Percentiles rank a stretch among this genome's conserved stretches.
These are phyloP conservation scores for Ilyonectria robusta DNA, from an alignment of 2,329 filamentous ascomycete species.

Conservation along the genomic window DNA sequence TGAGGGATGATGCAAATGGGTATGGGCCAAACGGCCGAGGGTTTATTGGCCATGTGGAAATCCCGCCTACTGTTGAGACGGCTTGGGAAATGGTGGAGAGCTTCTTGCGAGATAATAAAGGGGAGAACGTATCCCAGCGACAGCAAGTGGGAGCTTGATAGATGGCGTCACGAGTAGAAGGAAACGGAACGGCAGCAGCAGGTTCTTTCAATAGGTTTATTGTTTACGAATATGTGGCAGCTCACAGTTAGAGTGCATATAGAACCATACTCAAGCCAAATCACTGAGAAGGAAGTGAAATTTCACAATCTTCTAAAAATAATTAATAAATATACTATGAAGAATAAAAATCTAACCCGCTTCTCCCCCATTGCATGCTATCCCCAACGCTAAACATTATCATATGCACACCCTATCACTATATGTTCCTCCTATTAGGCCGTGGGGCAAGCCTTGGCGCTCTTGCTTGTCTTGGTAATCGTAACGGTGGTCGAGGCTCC, in stretches of 20 bases:
- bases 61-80: slow-evolving; percentile 26
- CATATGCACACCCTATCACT: not conserved
- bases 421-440: not conserved
- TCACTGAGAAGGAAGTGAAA: not conserved
- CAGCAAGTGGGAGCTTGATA: not conserved
- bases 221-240: too few relatives aligned
- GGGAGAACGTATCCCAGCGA: not conserved
- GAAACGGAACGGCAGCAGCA: too few relatives aligned
- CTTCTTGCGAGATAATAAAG: not conserved
- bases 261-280: not conserved
- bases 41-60: slow-evolving; percentile 38
- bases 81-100: slow-evolving; percentile 20
- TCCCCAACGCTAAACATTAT: not conserved
- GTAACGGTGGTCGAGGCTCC: slow-evolving; percentile 8
- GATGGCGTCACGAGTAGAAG: not conserved
- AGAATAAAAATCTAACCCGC: not conserved
- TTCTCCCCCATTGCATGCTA: not conserved
- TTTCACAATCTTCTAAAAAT: not conserved
- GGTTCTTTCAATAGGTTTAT: too few relatives aligned
- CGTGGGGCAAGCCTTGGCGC: slow-evolving; percentile 23
- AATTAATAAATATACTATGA: not conserved
- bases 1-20: slow-evolving; percentile 38
- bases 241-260: not conserved
- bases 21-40: slow-evolving; percentile 40
- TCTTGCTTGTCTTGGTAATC: slow-evolving; percentile 21